phyloP scores from a whole-genome alignment of 441 rosid genomes.

The Biscutella auriculata region DNA sequence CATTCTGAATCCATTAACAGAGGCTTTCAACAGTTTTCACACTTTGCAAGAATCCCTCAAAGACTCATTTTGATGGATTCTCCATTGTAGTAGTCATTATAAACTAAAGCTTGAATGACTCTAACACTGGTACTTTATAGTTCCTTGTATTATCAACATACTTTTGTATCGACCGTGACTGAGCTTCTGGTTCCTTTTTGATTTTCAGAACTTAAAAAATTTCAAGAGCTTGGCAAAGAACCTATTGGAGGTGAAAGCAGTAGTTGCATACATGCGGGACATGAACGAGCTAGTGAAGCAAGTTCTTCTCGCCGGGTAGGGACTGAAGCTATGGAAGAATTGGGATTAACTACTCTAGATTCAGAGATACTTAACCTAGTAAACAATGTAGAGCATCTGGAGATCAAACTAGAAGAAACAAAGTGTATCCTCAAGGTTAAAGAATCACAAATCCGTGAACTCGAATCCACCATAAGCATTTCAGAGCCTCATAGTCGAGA shows the following conservation, averaged over 20 bases:
- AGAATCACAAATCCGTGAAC: constrained; percentile 45
- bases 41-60: constrained; percentile 58
- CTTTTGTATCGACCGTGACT: neutral
- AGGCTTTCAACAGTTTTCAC: constrained; percentile 43
- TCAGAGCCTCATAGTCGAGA: constrained; percentile 24
- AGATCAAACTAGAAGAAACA: constrained; percentile 48
- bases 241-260: constrained; percentile 24
- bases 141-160: neutral
- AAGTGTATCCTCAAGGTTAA: constrained; percentile 32
- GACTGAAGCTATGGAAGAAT: constrained; percentile 18
- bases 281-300: constrained; percentile 22
- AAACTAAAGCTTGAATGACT: neutral
- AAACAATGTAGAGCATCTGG: constrained; percentile 40
- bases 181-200: neutral
- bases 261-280: constrained; percentile 9
- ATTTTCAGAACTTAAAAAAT: constrained; percentile 54
- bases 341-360: constrained; percentile 27
- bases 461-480: constrained; percentile 31
- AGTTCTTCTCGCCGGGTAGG: constrained; percentile 28
- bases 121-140: neutral
- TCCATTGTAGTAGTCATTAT: neutral
- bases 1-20: constrained; percentile 36
- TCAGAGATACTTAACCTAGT: constrained; percentile 34
- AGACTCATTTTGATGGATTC: constrained; percentile 1
- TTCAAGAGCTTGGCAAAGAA: constrained; percentile 57